phyloP scores from a whole-genome alignment of 176 grass and related monocot genomes.

The Carex parvula region DNA sequence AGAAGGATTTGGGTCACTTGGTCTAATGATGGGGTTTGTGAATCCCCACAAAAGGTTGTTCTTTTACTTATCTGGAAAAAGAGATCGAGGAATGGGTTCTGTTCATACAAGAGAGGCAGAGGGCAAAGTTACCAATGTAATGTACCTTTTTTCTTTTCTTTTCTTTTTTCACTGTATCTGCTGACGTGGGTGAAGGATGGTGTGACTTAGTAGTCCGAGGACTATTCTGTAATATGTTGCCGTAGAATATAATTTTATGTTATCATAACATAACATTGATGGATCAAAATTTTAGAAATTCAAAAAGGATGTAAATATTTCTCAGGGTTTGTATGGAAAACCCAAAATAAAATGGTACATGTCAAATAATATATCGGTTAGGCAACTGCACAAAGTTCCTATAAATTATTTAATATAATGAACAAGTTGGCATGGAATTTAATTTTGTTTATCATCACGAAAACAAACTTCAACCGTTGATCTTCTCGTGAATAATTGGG shows the following conservation, averaged over 20 bases:
- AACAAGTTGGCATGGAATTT: too few relatives aligned
- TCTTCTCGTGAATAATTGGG: background rate
- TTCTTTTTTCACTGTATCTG: background rate
- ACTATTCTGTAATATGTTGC: background rate
- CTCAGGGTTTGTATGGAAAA: background rate
- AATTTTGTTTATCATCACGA: too few relatives aligned
- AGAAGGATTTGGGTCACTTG: constrained; percentile 16
- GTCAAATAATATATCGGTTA: too few relatives aligned
- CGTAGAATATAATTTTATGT: background rate
- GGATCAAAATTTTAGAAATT: background rate
- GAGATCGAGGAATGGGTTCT: background rate
- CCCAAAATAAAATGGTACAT: too few relatives aligned
- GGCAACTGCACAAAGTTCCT: too few relatives aligned
- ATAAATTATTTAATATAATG: too few relatives aligned
- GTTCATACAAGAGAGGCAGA: background rate
- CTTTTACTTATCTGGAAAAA: background rate
- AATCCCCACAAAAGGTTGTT: constrained; percentile 21
- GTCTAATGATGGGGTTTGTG: constrained; percentile 26
- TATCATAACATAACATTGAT: background rate
- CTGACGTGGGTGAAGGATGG: background rate
- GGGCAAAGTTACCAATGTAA: background rate
- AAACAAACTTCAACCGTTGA: too few relatives aligned
- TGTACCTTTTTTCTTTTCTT: background rate
- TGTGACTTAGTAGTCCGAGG: too few relatives aligned
- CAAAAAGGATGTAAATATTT: background rate